These are phyloP conservation scores for Dryadomyces quercus-mongolicae DNA, from an alignment of 2,329 filamentous ascomycete species.

Conservation along the genomic window DNA sequence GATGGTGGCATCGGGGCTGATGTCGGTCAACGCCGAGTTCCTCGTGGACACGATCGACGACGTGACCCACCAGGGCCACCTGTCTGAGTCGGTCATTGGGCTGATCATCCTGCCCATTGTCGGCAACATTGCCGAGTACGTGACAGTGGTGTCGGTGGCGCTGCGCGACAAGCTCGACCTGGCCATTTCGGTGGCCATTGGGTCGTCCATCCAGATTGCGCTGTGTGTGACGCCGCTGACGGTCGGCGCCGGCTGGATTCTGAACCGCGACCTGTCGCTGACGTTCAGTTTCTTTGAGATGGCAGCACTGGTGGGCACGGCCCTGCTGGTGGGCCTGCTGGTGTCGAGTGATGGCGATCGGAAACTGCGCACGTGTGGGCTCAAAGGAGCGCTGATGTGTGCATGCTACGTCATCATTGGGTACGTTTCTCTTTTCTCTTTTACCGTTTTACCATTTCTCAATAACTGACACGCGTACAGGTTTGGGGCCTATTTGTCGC, in stretches of 20 bases:
- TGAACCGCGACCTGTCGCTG: conserved; percentile 55
- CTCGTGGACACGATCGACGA: conserved; percentile 61
- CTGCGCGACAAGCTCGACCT: conserved; percentile 65
- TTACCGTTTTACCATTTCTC: background rate
- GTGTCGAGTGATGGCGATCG: conserved; percentile 53
- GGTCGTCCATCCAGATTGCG: conserved; percentile 72
- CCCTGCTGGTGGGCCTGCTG: conserved; percentile 76
- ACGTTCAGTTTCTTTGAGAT: conserved; percentile 86
- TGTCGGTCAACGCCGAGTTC: conserved; percentile 70
- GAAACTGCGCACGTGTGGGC: conserved; percentile 57
- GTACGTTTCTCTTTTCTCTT: conserved; percentile 1
- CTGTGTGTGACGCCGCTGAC: conserved; percentile 70
- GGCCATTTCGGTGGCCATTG: conserved; percentile 70
- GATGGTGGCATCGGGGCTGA: conserved; percentile 53
- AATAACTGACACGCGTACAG: background rate
- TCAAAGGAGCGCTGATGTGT: conserved; percentile 63
- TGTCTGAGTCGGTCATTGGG: conserved; percentile 65
- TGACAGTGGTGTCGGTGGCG: conserved; percentile 71
- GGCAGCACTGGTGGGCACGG: conserved; percentile 69
- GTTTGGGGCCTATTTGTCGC: background rate
- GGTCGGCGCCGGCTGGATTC: conserved; percentile 69
- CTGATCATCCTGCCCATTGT: conserved; percentile 71
- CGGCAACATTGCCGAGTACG: conserved; percentile 70
- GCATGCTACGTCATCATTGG: conserved; percentile 57
- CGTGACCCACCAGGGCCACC: conserved; percentile 44